phyloP scores from a whole-genome alignment of 139 green algal species.

The Tetraselmis chui region DNA sequence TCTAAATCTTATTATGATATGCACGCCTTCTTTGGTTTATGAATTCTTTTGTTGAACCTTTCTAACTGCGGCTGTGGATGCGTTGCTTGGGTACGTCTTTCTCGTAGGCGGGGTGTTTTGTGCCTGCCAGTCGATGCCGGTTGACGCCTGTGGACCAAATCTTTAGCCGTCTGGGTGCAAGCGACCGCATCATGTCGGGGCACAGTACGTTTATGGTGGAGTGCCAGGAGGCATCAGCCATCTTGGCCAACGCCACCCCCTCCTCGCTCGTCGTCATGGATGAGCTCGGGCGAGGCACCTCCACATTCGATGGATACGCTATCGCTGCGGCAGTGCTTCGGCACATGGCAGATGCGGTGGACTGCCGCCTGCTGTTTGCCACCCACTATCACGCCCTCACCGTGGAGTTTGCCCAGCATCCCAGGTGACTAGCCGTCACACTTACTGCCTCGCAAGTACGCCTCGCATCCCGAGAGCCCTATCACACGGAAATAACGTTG shows the following conservation, averaged over 20 bases:
- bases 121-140: slow-evolving; percentile 17
- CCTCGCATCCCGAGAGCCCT: too few relatives aligned
- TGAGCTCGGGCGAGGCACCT: slow-evolving; percentile 68
- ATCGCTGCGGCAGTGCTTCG: slow-evolving; percentile 62
- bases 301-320: slow-evolving; percentile 51
- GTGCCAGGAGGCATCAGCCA: slow-evolving; percentile 42
- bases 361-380: slow-evolving; percentile 1
- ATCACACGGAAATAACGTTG: too few relatives aligned
- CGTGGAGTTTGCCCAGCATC: not conserved
- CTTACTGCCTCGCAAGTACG: too few relatives aligned
- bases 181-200: slow-evolving; percentile 42
- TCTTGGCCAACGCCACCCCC: slow-evolving; percentile 20
- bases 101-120: slow-evolving; percentile 38
- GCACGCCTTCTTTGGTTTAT: too few relatives aligned
- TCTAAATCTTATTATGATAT: too few relatives aligned
- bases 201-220: slow-evolving; percentile 57
- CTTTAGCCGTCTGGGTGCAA: slow-evolving; percentile 46
- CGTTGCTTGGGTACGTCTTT: too few relatives aligned
- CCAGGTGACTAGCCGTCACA: too few relatives aligned
- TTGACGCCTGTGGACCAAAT: slow-evolving; percentile 36
- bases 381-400: slow-evolving; percentile 17
- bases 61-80: too few relatives aligned
- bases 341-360: slow-evolving; percentile 27
- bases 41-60: too few relatives aligned
- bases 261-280: slow-evolving; percentile 55